Percentiles rank a stretch among this genome's conserved stretches.
These are phyloP conservation scores for Picea abies DNA, from an alignment of 83 land plant genomes.

Conservation along the genomic window DNA sequence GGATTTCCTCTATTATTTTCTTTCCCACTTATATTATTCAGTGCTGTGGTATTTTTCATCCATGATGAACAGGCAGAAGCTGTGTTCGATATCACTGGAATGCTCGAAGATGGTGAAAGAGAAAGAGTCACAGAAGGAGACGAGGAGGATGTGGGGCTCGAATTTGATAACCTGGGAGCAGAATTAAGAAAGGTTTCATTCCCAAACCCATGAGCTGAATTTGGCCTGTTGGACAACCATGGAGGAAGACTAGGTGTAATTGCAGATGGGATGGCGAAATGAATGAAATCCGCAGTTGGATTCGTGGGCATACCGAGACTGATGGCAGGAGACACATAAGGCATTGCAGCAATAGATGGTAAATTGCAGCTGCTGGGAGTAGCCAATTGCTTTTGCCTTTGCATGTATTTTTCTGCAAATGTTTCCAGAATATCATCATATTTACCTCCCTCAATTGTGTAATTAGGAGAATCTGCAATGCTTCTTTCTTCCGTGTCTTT, in stretches of 20 bases:
- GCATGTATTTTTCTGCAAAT: constrained; percentile 66
- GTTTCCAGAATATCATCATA: constrained; percentile 67
- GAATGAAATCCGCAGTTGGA: background rate
- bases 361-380: background rate
- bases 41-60: background rate
- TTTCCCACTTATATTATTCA: background rate
- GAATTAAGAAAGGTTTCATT: background rate
- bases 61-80: too few relatives aligned
- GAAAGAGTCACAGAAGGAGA: constrained; percentile 70
- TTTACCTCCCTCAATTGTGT: constrained; percentile 36
- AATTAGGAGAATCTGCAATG: constrained; percentile 12
- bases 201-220: too few relatives aligned
- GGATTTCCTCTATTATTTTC: background rate
- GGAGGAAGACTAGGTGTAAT: constrained; percentile 53
- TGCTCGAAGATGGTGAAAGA: constrained; percentile 41
- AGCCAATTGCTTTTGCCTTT: constrained; percentile 21
- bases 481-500: constrained; percentile 46
- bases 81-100: background rate
- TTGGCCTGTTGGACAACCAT: constrained; percentile 50
- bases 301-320: too few relatives aligned
- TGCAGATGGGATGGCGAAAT: constrained; percentile 8
- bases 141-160: constrained; percentile 20
- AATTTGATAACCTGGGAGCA: background rate
- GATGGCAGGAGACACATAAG: background rate
- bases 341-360: background rate